Conservation (phyloP, 1,284 basidiomycete genomes). For the Earliella scabrosa region DNA sequence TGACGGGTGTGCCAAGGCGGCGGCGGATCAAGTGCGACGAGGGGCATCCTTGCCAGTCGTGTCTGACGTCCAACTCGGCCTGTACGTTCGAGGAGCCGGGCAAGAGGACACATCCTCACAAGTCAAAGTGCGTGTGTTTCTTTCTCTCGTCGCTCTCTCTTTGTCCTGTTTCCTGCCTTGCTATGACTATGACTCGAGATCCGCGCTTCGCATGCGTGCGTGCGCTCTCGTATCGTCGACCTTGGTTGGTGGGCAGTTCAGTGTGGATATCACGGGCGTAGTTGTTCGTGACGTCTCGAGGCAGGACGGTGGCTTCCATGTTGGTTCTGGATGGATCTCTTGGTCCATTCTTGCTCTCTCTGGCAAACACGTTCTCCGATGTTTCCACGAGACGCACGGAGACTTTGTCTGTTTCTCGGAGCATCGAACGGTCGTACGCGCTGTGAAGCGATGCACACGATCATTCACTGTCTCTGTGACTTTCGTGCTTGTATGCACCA, state of each 20-base stretch:
- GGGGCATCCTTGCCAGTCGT: constrained; percentile 84
- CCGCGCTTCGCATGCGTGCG: no score
- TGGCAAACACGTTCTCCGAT: neutral
- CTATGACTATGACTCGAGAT: no score
- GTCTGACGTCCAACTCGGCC: constrained; percentile 73
- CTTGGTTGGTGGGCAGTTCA: no score
- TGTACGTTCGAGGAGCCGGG: constrained; percentile 86
- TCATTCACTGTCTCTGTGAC: no score
- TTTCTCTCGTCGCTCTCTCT: neutral
- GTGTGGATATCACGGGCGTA: neutral
- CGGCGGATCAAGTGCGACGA: constrained; percentile 84
- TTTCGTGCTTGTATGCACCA: no score
- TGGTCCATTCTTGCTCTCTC: neutral
- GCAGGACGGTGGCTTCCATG: neutral
- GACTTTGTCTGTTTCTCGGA: no score
- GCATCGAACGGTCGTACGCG: no score
- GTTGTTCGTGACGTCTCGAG: neutral
- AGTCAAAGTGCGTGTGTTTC: constrained; percentile 68
- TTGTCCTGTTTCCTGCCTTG: neutral
- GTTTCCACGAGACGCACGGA: constrained; percentile 5
- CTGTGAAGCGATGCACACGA: no score
- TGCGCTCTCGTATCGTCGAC: no score
- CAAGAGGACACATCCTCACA: constrained; percentile 81
- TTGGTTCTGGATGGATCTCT: neutral
- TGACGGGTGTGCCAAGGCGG: constrained; percentile 48